These are phyloP conservation scores for Pilasporangium apinafurcum DNA, from an alignment of 352 stramenopile genomes.

Conservation along the genomic window DNA sequence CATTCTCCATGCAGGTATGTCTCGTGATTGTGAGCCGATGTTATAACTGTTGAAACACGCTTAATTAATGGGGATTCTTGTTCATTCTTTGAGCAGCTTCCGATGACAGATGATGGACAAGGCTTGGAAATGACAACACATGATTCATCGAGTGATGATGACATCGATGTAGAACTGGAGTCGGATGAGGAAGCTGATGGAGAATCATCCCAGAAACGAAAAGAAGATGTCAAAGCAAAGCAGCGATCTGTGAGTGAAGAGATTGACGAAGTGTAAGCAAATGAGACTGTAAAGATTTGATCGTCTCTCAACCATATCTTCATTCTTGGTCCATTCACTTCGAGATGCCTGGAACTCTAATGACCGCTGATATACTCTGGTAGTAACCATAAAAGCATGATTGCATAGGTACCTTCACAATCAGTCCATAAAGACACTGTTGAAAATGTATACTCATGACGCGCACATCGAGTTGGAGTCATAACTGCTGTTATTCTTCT, in stretches of 20 bases:
- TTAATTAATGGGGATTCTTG: neutral
- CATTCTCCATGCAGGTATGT: conserved; percentile 77
- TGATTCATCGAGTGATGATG: conserved; percentile 41
- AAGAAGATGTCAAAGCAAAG: no score
- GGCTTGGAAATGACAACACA: conserved; percentile 58
- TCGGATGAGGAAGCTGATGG: conserved; percentile 60
- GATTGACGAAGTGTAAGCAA: conserved; percentile 12
- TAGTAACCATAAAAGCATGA: no score
- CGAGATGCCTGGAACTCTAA: no score
- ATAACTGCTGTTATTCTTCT: no score
- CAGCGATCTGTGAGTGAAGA: no score
- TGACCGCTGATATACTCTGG: no score
- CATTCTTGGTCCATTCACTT: neutral
- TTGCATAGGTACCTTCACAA: no score
- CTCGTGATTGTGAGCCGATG: neutral
- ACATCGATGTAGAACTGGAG: conserved; percentile 55
- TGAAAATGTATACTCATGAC: no score
- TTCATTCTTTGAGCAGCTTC: conserved; percentile 28
- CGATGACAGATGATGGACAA: conserved; percentile 58
- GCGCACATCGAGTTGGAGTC: no score
- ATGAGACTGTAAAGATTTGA: neutral
- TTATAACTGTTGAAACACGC: no score
- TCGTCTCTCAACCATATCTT: neutral
- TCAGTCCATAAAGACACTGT: no score
- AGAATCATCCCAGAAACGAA: conserved; percentile 19